Conservation (phyloP, 176 grass and related monocot genomes). For the Paspalum notatum region DNA sequence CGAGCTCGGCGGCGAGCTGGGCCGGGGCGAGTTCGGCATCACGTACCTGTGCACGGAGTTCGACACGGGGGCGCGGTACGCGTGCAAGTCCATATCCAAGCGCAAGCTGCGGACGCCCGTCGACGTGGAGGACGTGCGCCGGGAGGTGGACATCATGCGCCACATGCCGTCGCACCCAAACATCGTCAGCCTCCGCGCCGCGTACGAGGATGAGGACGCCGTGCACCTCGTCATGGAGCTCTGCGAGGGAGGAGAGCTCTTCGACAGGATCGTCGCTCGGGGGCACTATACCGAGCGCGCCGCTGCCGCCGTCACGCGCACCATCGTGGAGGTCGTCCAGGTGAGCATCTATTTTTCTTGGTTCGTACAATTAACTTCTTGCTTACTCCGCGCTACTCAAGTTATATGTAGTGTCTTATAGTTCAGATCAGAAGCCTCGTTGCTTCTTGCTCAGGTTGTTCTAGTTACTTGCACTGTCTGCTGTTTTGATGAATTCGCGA, state of each 20-base stretch:
- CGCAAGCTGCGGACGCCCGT: constrained; percentile 70
- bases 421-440: background rate
- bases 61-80: constrained; percentile 44
- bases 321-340: constrained; percentile 97
- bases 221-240: constrained; percentile 99
- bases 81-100: constrained; percentile 84
- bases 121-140: constrained; percentile 90
- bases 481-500: constrained; percentile 1
- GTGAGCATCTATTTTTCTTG: constrained; percentile 44
- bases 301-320: constrained; percentile 77
- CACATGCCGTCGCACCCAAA: constrained; percentile 80
- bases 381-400: constrained; percentile 1
- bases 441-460: constrained; percentile 20
- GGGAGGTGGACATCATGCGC: constrained; percentile 98
- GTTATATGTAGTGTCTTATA: background rate
- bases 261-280: constrained; percentile 87
- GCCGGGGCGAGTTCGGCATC: constrained; percentile 74
- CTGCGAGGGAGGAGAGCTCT: constrained; percentile 96
- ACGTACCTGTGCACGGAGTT: constrained; percentile 70
- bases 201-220: constrained; percentile 87
- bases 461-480: background rate
- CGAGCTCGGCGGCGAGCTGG: constrained; percentile 63
- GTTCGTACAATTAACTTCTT: background rate
- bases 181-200: constrained; percentile 83
- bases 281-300: constrained; percentile 93